phyloP scores from a whole-genome alignment of 106 monocot genomes.

The Apostasia shenzhenica region DNA sequence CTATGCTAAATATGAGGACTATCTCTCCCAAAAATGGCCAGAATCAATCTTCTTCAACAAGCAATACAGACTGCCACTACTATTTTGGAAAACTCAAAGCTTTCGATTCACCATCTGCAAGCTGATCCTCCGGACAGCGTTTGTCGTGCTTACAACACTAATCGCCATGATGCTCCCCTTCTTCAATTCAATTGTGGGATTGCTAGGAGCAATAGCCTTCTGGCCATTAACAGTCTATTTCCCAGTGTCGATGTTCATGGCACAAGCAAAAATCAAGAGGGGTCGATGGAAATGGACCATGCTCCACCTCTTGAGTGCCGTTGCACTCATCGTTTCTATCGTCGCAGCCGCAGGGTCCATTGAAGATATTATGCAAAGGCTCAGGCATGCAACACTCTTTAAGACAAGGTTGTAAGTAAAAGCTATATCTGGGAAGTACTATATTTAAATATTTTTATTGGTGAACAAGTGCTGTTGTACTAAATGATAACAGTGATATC shows the following conservation, averaged over 20 bases:
- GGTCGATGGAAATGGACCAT: constrained; percentile 14
- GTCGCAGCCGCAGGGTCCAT: constrained; percentile 17
- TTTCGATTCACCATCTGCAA: constrained; percentile 25
- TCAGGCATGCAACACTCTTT: constrained; percentile 14
- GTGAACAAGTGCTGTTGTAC: too few species aligned
- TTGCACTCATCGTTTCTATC: constrained; percentile 11
- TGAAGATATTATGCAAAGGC: constrained; percentile 15
- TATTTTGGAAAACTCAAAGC: constrained; percentile 5
- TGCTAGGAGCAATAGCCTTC: constrained; percentile 24
- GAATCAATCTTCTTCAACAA: constrained; percentile 21
- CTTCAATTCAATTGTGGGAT: constrained; percentile 29
- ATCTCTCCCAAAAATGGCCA: constrained; percentile 20
- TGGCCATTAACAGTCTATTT: constrained; percentile 32
- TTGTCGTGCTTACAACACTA: constrained; percentile 12
- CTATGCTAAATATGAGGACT: constrained; percentile 23
- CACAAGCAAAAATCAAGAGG: constrained; percentile 15
- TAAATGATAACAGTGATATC: too few species aligned
- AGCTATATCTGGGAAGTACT: too few species aligned
- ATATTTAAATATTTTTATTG: too few species aligned
- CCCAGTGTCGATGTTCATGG: constrained; percentile 24
- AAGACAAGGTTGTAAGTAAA: constrained; percentile 6
- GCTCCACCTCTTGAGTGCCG: constrained; percentile 10
- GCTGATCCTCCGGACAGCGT: constrained; percentile 17
- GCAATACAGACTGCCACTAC: constrained; percentile 5
- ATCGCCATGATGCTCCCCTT: constrained; percentile 21